A percentile compares a stretch with the other conserved stretches of the same genome.
Evolutionary conservation across 2,329 filamentous ascomycete genomes (phyloP).

Genomic region (Talaromyces sp.): DNA sequence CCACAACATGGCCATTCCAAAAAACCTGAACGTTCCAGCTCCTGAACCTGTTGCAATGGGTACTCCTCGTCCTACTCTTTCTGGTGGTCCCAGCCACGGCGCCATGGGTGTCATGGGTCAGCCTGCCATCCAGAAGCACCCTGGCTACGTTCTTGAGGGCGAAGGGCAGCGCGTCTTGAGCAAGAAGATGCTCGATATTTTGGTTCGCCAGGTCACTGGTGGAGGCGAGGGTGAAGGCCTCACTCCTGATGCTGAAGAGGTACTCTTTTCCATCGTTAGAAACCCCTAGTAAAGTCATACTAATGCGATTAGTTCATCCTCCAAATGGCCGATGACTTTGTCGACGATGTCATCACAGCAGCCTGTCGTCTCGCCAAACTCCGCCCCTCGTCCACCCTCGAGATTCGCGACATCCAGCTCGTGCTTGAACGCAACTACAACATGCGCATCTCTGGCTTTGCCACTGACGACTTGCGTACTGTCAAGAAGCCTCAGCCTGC

Average conservation of each 20-base stretch:
- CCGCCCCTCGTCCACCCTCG: slow-evolving; percentile 82
- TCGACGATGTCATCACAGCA: slow-evolving; percentile 82
- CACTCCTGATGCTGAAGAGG: slow-evolving; percentile 93
- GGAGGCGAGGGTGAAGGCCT: slow-evolving; percentile 72
- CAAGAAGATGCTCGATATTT: slow-evolving; percentile 95
- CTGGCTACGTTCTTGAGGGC: slow-evolving; percentile 81
- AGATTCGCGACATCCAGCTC: slow-evolving; percentile 81
- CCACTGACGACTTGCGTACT: slow-evolving; percentile 87
- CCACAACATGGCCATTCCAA: slow-evolving; percentile 77
- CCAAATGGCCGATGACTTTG: slow-evolving; percentile 86
- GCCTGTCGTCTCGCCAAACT: slow-evolving; percentile 92
- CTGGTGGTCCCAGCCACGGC: slow-evolving; percentile 69
- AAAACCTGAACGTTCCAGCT: slow-evolving; percentile 68
- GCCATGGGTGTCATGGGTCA: slow-evolving; percentile 82
- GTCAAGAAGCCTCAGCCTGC: slow-evolving; percentile 91
- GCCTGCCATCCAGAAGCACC: slow-evolving; percentile 76
- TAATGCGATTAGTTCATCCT: slow-evolving; percentile 66
- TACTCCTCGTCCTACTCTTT: slow-evolving; percentile 74
- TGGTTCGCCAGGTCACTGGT: slow-evolving; percentile 90
- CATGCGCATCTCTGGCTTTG: slow-evolving; percentile 89
- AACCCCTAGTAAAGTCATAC: not conserved
- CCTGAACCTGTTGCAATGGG: slow-evolving; percentile 73
- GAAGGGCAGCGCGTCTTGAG: slow-evolving; percentile 91
- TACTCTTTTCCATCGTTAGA: slow-evolving; percentile 44
- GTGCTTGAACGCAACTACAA: slow-evolving; percentile 83